These are phyloP conservation scores for Russula abietina DNA, from an alignment of 768 basidiomycete genomes.

Conservation along the genomic window DNA sequence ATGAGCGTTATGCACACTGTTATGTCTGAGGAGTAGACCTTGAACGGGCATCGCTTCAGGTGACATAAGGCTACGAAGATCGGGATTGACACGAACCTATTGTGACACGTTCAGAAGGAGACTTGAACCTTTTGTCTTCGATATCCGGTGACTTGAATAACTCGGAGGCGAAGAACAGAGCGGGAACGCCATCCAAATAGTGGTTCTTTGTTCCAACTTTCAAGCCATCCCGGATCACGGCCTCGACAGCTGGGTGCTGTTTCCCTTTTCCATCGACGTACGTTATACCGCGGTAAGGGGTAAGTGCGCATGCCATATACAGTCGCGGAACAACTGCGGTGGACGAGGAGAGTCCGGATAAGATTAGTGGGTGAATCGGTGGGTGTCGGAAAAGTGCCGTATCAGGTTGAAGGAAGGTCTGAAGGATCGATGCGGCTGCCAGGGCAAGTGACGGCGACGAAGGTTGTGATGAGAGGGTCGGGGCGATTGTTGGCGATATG, in stretches of 20 bases:
- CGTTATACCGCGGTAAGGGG: conserved; percentile 57
- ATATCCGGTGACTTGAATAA: conserved; percentile 36
- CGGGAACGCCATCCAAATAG: conserved; percentile 69
- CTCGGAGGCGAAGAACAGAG: conserved; percentile 51
- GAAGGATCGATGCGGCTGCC: conserved; percentile 53
- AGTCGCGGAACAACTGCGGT: conserved; percentile 48
- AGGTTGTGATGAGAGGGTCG: conserved; percentile 42
- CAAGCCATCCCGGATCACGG: conserved; percentile 73
- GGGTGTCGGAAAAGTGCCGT: conserved; percentile 32
- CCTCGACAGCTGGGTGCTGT: conserved; percentile 50
- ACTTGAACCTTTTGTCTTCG: conserved; percentile 34
- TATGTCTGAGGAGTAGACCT: conserved; percentile 68
- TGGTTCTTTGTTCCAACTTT: conserved; percentile 78
- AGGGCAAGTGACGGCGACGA: conserved; percentile 42
- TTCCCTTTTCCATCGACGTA: conserved; percentile 64
- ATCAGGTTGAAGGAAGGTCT: conserved; percentile 38
- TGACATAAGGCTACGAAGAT: background rate
- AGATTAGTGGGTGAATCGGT: conserved; percentile 44
- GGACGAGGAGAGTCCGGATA: conserved; percentile 34
- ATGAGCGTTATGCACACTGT: conserved; percentile 53
- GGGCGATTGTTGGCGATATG: conserved; percentile 41
- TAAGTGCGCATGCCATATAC: conserved; percentile 74
- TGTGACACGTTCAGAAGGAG: conserved; percentile 46
- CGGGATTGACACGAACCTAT: conserved; percentile 42
- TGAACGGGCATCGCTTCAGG: background rate